Base-by-base conservation (phyloP, 2,329 filamentous ascomycete species). In the Phyllosticta ampelicida region DNA sequence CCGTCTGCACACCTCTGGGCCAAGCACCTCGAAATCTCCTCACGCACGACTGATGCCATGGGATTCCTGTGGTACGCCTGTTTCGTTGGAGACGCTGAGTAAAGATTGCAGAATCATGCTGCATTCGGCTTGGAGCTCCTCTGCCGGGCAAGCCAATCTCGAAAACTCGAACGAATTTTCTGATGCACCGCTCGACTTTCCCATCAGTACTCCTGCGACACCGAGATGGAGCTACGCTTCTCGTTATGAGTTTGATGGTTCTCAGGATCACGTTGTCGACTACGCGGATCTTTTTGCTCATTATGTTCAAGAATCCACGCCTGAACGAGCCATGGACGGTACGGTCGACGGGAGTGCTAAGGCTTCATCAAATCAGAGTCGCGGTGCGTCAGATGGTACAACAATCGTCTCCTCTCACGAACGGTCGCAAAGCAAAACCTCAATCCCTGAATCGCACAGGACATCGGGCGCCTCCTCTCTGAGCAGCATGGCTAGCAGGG, bases 401-500 rank as follows among this genome's bases (percentile, higher is more conserved):
- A n/a, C 36, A n/a, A 44, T n/a, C 13, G 11, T 8, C 5, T 44
- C 36, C 16, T 44, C 36, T 16, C n/a, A 16, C 36, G 36, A 44
- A n/a, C 36, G 36, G 1, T 8, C 36, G 36, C 36, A 44, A 16
- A 57, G 55, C 50, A 19, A 53, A 4, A n/a, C 20, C 9, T 57
- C 55, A 16, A 13, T 52, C 20, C 29, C 55, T 19, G 49, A 53
- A 9, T 53, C 55, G 1, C 9, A 9, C 16, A 48, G 16, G 5
- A 58, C 51, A 1, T 53, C 64, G 4, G 60, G 56, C 3, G 62
- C 60, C 1, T 67, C 66, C 1, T 67, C 68, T 1, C 61, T 69
- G 3, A 61, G 63, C 11, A 65, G 63, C 11, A 61, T 72, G 53
- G 65, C 65, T 13, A 63, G 62, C 48, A 64, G 64, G 13, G 53